Percentiles rank a stretch among this genome's conserved stretches.
Conservation (phyloP, 495 filamentous ascomycete species). For the Penicillium ochrochloron region DNA sequence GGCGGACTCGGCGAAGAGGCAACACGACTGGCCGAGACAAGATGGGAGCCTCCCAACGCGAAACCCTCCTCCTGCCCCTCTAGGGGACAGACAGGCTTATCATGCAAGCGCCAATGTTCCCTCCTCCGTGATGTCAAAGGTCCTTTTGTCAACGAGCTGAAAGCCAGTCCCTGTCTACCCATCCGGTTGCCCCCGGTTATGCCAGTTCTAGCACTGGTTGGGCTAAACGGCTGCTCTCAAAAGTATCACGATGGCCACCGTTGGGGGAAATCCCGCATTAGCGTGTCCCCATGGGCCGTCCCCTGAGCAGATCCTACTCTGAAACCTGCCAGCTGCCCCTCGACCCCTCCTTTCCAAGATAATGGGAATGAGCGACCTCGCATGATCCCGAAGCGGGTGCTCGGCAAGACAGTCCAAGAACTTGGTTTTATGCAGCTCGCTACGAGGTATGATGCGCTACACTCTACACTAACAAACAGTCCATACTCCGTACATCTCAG, state of each 20-base stretch:
- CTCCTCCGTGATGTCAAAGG: neutral
- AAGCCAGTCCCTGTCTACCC: neutral
- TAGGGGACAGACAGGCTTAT: neutral
- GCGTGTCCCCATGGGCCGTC: constrained; percentile 1
- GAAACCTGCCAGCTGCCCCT: constrained; percentile 1
- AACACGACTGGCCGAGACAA: neutral
- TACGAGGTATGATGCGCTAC: neutral
- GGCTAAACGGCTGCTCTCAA: neutral
- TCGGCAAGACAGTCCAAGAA: neutral
- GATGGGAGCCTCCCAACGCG: neutral
- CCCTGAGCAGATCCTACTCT: constrained; percentile 1
- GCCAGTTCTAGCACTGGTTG: neutral
- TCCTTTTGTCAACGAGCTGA: neutral
- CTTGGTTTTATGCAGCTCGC: neutral
- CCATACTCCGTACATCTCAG: neutral
- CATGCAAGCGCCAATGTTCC: neutral
- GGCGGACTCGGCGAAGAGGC: neutral
- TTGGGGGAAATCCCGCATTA: neutral
- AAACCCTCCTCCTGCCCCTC: neutral
- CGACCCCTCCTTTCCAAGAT: neutral
- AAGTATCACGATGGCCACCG: constrained; percentile 1
- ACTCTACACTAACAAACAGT: neutral
- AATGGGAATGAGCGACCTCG: neutral
- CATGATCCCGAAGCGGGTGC: neutral
- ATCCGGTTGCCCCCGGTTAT: constrained; percentile 3